Evolutionary conservation across 768 basidiomycete species (phyloP).

Genomic region (Mycena rebaudengoi): DNA sequence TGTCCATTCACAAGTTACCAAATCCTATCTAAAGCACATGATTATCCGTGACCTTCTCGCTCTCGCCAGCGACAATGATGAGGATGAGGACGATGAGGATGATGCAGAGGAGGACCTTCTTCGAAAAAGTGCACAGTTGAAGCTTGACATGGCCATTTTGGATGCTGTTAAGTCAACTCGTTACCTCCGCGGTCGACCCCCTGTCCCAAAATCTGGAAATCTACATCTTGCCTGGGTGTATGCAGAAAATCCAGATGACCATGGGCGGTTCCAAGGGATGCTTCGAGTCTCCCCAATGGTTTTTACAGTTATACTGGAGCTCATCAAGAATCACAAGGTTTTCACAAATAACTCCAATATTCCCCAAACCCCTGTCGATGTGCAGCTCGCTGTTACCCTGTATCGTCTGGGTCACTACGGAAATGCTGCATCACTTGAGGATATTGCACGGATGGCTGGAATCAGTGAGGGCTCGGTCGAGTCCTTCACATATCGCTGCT

Average conservation of each 20-base stretch:
- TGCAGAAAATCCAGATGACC: neutral
- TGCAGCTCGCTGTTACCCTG: conserved; percentile 21
- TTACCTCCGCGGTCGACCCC: neutral
- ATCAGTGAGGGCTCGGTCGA: conserved; percentile 26
- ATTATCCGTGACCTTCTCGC: neutral
- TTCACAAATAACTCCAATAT: conserved; percentile 15
- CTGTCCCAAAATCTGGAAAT: neutral
- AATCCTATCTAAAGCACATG: conserved; percentile 3
- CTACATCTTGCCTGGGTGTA: neutral
- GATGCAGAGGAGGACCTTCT: neutral
- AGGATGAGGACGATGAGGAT: neutral
- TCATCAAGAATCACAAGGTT: neutral
- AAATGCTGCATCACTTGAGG: conserved; percentile 27
- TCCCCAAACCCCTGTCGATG: conserved; percentile 19
- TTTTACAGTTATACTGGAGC: neutral
- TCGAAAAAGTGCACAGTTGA: no score
- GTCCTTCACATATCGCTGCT: conserved; percentile 16
- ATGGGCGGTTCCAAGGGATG: neutral
- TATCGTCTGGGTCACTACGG: conserved; percentile 13
- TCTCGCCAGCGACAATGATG: neutral
- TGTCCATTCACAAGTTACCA: conserved; percentile 1
- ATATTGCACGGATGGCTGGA: conserved; percentile 24
- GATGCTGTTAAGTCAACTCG: neutral
- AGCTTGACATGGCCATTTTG: neutral
- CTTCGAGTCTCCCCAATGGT: neutral